These are phyloP conservation scores for Davidsoniella virescens DNA, from an alignment of 2,329 filamentous ascomycete genomes.

Conservation along the genomic window DNA sequence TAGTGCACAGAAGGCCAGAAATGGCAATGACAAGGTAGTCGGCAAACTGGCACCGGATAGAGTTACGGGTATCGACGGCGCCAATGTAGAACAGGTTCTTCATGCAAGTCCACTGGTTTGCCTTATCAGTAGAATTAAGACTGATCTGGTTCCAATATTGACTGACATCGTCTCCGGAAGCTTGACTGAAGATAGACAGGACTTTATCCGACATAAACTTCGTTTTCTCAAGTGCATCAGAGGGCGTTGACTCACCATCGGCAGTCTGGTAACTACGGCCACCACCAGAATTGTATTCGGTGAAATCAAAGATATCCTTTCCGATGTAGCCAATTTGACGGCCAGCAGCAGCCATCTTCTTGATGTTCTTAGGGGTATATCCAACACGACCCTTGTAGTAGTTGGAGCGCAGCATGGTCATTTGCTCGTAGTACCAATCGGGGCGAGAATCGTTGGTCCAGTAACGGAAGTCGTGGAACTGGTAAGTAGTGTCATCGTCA, in stretches of 20 bases:
- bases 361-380: constrained; percentile 63
- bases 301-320: constrained; percentile 73
- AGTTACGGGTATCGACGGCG: constrained; percentile 80
- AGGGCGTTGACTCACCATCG: constrained; percentile 31
- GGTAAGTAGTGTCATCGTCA: constrained; percentile 51
- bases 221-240: constrained; percentile 32
- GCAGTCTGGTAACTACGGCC: constrained; percentile 50
- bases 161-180: constrained; percentile 63
- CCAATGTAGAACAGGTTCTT: constrained; percentile 93
- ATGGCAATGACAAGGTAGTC: constrained; percentile 80
- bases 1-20: constrained; percentile 58
- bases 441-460: constrained; percentile 66
- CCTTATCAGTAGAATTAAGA: constrained; percentile 38
- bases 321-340: constrained; percentile 63
- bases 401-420: constrained; percentile 57
- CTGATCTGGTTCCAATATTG: constrained; percentile 63
- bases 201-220: constrained; percentile 72
- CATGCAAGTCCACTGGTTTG: constrained; percentile 64
- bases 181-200: constrained; percentile 58
- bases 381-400: constrained; percentile 81
- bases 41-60: constrained; percentile 68
- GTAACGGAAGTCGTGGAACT: constrained; percentile 86
- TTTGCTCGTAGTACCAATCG: constrained; percentile 87
- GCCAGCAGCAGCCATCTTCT: constrained; percentile 46
- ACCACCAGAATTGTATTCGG: constrained; percentile 54